These are phyloP conservation scores for Cryptococcus sp. DNA, from an alignment of 1,284 basidiomycete genomes.

Conservation along the genomic window DNA sequence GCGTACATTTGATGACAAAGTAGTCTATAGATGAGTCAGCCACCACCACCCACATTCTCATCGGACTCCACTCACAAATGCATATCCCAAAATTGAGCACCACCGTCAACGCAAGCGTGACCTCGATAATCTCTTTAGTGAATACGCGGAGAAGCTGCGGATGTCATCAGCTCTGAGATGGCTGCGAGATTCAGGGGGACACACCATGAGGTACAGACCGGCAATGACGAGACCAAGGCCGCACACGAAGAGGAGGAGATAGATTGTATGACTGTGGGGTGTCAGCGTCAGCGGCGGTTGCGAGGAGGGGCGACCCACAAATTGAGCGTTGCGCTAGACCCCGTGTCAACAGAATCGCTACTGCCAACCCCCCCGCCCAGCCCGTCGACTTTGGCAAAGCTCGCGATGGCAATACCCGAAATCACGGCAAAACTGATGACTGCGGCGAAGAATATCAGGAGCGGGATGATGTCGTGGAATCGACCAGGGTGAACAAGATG, in stretches of 20 bases:
- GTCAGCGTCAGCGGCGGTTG: neutral
- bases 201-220: no score
- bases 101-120: constrained; percentile 69
- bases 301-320: no score
- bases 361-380: no score
- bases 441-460: no score
- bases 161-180: neutral
- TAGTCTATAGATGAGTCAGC: constrained; percentile 54
- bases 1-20: constrained; percentile 63
- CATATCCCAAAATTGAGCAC: constrained; percentile 62
- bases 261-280: neutral
- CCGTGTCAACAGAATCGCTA: no score
- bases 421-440: no score
- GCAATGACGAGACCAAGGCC: no score
- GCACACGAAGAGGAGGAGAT: no score
- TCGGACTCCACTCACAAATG: constrained; percentile 34
- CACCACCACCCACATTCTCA: constrained; percentile 2
- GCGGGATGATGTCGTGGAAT: constrained; percentile 1
- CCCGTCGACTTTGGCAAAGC: no score
- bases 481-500: no score
- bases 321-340: no score
- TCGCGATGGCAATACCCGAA: no score
- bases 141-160: constrained; percentile 62
- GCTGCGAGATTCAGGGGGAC: constrained; percentile 22
- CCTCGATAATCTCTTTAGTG: constrained; percentile 74